These are phyloP conservation scores for Phytophthora rubi DNA, from an alignment of 352 stramenopile genomes.

Conservation along the genomic window DNA sequence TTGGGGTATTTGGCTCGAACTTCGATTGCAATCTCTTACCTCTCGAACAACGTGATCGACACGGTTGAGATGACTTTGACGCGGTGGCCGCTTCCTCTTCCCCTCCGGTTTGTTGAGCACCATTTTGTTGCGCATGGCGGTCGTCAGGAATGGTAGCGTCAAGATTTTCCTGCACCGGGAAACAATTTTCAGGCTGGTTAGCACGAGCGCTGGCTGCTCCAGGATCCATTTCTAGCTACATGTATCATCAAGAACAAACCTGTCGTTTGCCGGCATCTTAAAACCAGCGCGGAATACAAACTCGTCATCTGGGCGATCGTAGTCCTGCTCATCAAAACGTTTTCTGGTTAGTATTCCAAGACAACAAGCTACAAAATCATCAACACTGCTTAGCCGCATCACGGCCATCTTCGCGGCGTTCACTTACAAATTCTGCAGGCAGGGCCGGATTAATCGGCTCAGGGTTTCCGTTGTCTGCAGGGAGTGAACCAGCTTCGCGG, in stretches of 20 bases:
- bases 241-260: slow-evolving; percentile 38
- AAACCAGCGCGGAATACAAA: slow-evolving; percentile 86
- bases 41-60: slow-evolving; percentile 76
- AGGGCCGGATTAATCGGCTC: slow-evolving; percentile 34
- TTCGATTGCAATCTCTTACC: slow-evolving; percentile 35
- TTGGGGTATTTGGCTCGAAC: slow-evolving; percentile 17
- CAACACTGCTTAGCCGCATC: background rate
- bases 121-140: slow-evolving; percentile 68
- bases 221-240: background rate
- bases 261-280: slow-evolving; percentile 81
- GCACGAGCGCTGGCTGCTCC: slow-evolving; percentile 9
- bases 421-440: slow-evolving; percentile 34
- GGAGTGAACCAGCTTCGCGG: slow-evolving; percentile 57
- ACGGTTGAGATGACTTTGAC: slow-evolving; percentile 49
- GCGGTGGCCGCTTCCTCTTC: slow-evolving; percentile 58
- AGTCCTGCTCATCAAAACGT: slow-evolving; percentile 45
- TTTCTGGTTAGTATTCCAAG: slow-evolving; percentile 10
- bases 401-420: background rate
- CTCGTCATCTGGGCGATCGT: slow-evolving; percentile 73
- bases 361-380: background rate
- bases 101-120: slow-evolving; percentile 75
- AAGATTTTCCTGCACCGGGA: slow-evolving; percentile 62
- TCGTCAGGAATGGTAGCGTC: slow-evolving; percentile 76
- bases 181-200: slow-evolving; percentile 17
- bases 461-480: slow-evolving; percentile 38